phyloP scores from a whole-genome alignment of 2,329 filamentous ascomycete species.

The Fusarium pseudonygamai region DNA sequence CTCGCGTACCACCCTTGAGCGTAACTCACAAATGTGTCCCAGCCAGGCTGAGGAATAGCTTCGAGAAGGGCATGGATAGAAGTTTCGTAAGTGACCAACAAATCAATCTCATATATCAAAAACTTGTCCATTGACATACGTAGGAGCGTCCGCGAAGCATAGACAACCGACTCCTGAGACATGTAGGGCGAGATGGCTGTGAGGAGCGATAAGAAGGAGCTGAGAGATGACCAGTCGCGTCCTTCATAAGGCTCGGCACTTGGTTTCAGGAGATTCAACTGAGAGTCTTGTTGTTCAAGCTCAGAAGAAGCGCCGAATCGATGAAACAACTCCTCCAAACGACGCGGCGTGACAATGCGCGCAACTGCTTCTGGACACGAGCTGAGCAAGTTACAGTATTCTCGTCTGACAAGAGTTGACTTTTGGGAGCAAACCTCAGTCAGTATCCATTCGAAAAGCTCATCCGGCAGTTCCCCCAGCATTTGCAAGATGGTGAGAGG shows the following conservation, averaged over 20 bases:
- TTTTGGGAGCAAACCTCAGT: conserved; percentile 66
- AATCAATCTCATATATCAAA: conserved; percentile 54
- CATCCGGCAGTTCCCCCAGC: conserved; percentile 62
- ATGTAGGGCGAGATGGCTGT: conserved; percentile 50
- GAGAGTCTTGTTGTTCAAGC: conserved; percentile 46
- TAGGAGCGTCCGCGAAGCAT: conserved; percentile 59
- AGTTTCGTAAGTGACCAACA: conserved; percentile 53
- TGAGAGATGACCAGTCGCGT: conserved; percentile 59
- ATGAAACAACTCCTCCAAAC: conserved; percentile 64
- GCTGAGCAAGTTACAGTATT: conserved; percentile 67
- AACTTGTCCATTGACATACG: conserved; percentile 65
- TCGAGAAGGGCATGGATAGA: conserved; percentile 56
- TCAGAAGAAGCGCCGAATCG: conserved; percentile 65
- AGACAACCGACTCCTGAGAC: conserved; percentile 47
- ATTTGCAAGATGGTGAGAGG: conserved; percentile 59
- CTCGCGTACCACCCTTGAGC: background rate
- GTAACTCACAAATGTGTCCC: conserved; percentile 55
- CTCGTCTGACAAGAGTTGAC: conserved; percentile 63
- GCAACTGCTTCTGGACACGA: conserved; percentile 55
- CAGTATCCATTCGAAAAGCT: conserved; percentile 73
- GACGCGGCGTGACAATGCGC: conserved; percentile 55
- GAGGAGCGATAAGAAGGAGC: conserved; percentile 56
- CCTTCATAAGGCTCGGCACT: conserved; percentile 44
- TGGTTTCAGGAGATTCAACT: conserved; percentile 34
- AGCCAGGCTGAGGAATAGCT: conserved; percentile 50